Base-by-base conservation (phyloP, 495 filamentous ascomycete species). In the Poronia punctata region DNA sequence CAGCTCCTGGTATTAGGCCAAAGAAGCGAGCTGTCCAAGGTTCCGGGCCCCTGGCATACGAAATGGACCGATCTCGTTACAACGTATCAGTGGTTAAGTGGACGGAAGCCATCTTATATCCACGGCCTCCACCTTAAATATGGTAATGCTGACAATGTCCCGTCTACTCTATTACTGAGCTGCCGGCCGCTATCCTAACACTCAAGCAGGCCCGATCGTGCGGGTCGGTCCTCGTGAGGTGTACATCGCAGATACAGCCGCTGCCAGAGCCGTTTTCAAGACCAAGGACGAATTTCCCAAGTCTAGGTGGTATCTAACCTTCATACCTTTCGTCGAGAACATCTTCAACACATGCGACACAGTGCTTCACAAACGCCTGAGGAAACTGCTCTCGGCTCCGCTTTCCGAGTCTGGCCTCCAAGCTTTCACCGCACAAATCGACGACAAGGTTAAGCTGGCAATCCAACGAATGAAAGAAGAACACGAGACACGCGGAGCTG, bases 151-250 rank as follows among this genome's bases (percentile, higher is more conserved):
- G n/a, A n/a, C n/a, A n/a, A n/a, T n/a, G n/a, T n/a, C n/a, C n/a
- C n/a, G n/a, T n/a, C 7, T 2, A 1, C 16, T 18, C 14, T 12
- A n/a, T 7, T 25, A 8, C 12, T 28, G 11, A 25, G 16, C 16
- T n/a, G 12, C 28, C 4, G 20, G 20, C 7, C 7, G 8, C 12
- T 11, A 10, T 9, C 19, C 26, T 35, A 7, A 45, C 22, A 16
- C 9, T 11, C 1, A 8, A 9, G 3, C 15, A 53, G 55, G 71
- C 1, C 52, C 63, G 0, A 48, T 79, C 33, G 73, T 83, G 11
- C 74, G 76, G 0, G 64, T 82, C 2, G 66, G 70, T 1, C 79
- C 80, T 1, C 70, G 77, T 42, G 68, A 75, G 38, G 60, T 73
- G 8, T 61, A 67, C 33, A 58, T 76, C 34, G 48, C 49, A 15